Evolutionary conservation across 257 asterid genomes (phyloP).

Genomic region (Eustoma russellianum): DNA sequence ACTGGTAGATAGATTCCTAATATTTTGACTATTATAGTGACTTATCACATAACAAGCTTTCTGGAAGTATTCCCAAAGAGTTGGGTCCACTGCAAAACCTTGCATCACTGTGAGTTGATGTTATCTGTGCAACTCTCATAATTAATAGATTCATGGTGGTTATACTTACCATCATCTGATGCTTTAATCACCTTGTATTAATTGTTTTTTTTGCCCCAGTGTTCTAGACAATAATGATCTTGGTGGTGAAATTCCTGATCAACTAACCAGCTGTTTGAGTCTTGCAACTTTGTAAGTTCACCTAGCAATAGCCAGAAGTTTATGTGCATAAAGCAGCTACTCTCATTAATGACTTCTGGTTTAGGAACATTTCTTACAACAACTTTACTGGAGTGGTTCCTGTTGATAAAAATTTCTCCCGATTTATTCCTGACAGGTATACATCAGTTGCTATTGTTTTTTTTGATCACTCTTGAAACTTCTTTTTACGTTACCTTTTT

Average conservation of each 20-base stretch:
- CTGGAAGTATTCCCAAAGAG: constrained; percentile 64
- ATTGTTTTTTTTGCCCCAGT: constrained; percentile 23
- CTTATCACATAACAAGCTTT: constrained; percentile 63
- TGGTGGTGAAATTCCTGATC: constrained; percentile 72
- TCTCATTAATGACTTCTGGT: constrained; percentile 12
- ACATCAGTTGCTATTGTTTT: background rate
- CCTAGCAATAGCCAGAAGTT: background rate
- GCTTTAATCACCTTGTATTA: too few relatives aligned
- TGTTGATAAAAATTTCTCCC: constrained; percentile 60
- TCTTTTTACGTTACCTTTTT: background rate
- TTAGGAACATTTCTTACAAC: constrained; percentile 78
- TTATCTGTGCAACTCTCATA: background rate
- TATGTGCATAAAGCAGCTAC: constrained; percentile 2
- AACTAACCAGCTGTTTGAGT: constrained; percentile 72
- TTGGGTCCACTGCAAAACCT: constrained; percentile 88
- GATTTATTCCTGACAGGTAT: constrained; percentile 82
- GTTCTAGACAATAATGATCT: constrained; percentile 55
- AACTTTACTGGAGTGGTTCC: constrained; percentile 79
- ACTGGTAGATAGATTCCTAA: too few relatives aligned
- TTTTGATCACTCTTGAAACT: background rate
- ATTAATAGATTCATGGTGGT: too few relatives aligned
- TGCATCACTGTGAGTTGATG: constrained; percentile 49
- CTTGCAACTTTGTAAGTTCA: constrained; percentile 63
- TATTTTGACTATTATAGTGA: constrained; percentile 35
- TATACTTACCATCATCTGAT: too few relatives aligned